These are phyloP conservation scores for Trypanosoma avium DNA, from an alignment of 208 protist species.

Conservation along the genomic window DNA sequence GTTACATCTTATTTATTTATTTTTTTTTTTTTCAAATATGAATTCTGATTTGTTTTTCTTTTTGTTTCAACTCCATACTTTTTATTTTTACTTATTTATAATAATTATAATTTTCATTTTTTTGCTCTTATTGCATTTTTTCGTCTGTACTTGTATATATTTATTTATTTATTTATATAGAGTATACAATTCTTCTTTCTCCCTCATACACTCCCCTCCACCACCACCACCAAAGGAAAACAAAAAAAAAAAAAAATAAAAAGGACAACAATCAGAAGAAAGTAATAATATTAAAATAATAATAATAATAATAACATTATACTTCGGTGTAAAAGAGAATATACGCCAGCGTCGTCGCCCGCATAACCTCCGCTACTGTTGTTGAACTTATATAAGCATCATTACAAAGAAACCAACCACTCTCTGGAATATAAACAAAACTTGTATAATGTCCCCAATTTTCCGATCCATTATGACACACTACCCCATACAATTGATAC, in stretches of 20 bases:
- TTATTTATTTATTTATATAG: neutral
- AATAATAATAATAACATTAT: neutral
- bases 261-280: slow-evolving; percentile 6
- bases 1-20: neutral
- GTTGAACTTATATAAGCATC: slow-evolving; percentile 53
- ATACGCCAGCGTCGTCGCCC: slow-evolving; percentile 56
- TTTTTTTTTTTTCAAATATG: neutral
- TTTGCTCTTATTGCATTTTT: no score
- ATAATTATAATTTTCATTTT: no score
- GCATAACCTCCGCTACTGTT: slow-evolving; percentile 35
- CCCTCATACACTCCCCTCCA: no score
- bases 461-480: slow-evolving; percentile 70
- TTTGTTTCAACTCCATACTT: neutral
- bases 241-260: slow-evolving; percentile 4
- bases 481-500: slow-evolving; percentile 74
- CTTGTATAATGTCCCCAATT: slow-evolving; percentile 80
- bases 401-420: slow-evolving; percentile 78
- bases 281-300: neutral
- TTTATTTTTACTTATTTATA: neutral
- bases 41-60: neutral
- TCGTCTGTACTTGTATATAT: neutral
- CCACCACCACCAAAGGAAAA: no score
- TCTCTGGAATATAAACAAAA: slow-evolving; percentile 48
- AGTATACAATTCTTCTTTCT: no score
- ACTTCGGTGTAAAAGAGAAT: slow-evolving; percentile 76